Percentiles rank a stretch among this genome's conserved stretches.
Evolutionary conservation across 2,329 filamentous ascomycete species (phyloP).

Genomic region (Hymenoscyphus fructigenus): DNA sequence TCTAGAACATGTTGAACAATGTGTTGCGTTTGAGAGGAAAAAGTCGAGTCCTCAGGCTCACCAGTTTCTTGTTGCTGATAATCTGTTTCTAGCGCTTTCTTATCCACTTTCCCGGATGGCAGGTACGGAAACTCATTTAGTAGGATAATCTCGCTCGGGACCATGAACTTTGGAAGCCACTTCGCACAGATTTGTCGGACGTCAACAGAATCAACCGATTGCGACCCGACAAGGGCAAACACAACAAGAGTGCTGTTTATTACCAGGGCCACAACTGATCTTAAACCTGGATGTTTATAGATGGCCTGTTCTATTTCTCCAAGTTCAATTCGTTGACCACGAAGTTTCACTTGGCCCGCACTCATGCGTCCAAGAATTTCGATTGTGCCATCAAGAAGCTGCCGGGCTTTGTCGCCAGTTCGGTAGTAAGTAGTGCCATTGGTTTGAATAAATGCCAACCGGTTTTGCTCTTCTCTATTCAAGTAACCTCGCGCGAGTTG

Average conservation of each 20-base stretch:
- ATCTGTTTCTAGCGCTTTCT: constrained; percentile 57
- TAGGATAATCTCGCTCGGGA: constrained; percentile 71
- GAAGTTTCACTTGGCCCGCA: constrained; percentile 80
- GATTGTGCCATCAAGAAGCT: constrained; percentile 67
- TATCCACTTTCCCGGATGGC: constrained; percentile 81
- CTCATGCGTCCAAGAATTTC: constrained; percentile 80
- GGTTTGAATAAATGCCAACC: constrained; percentile 66
- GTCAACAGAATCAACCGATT: constrained; percentile 38
- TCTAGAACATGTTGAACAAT: constrained; percentile 24
- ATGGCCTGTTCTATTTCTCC: constrained; percentile 75
- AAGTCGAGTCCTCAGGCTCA: constrained; percentile 18
- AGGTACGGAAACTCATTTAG: constrained; percentile 68
- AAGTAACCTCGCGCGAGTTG: constrained; percentile 82
- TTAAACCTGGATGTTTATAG: constrained; percentile 59
- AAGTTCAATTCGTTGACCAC: constrained; percentile 79
- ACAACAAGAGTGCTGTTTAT: constrained; percentile 68
- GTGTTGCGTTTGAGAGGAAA: constrained; percentile 31
- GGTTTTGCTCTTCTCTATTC: constrained; percentile 75
- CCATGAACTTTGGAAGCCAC: constrained; percentile 83
- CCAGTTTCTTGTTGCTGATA: constrained; percentile 43
- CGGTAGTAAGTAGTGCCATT: constrained; percentile 69
- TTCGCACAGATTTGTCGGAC: constrained; percentile 61
- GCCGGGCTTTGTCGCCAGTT: constrained; percentile 78
- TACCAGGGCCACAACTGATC: constrained; percentile 66
- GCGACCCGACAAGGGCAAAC: constrained; percentile 52